These are phyloP conservation scores for Puccinellia tenuiflora DNA, from an alignment of 176 grass and related monocot species.

Conservation along the genomic window DNA sequence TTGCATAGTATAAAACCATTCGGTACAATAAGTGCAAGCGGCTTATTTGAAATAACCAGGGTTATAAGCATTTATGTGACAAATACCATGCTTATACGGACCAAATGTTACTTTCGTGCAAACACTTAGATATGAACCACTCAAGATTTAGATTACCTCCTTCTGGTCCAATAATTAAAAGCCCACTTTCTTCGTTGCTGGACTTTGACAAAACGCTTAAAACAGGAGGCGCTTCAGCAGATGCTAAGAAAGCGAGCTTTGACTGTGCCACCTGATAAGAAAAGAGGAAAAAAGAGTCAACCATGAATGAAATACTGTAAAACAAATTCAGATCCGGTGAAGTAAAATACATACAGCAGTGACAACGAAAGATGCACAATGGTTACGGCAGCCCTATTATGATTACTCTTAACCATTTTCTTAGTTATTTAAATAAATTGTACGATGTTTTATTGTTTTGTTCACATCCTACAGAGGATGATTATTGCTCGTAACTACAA, in stretches of 20 bases:
- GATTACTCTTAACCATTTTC: not conserved
- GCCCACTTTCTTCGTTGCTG: constrained; percentile 44
- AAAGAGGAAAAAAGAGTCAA: not conserved
- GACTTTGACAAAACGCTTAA: constrained; percentile 50
- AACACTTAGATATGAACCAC: not conserved
- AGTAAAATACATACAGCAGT: not conserved
- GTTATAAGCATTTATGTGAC: not conserved
- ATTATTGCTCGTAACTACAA: too few species aligned
- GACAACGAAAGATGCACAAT: not conserved
- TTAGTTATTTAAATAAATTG: too few species aligned
- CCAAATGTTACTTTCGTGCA: not conserved
- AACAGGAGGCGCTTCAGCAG: constrained; percentile 79
- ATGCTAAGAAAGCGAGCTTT: constrained; percentile 73
- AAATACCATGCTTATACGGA: too few species aligned
- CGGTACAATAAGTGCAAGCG: not conserved
- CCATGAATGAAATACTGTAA: not conserved
- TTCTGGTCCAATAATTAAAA: constrained; percentile 89
- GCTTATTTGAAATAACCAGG: not conserved
- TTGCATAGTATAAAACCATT: not conserved
- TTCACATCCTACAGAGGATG: too few species aligned
- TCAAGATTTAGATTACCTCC: constrained; percentile 43
- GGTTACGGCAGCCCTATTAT: not conserved
- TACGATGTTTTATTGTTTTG: too few species aligned
- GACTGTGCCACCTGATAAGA: constrained; percentile 58
- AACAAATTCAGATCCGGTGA: not conserved